Evolutionary conservation across 805 yeast species (phyloP).

Genomic region (Metschnikowia kunwiensis): DNA sequence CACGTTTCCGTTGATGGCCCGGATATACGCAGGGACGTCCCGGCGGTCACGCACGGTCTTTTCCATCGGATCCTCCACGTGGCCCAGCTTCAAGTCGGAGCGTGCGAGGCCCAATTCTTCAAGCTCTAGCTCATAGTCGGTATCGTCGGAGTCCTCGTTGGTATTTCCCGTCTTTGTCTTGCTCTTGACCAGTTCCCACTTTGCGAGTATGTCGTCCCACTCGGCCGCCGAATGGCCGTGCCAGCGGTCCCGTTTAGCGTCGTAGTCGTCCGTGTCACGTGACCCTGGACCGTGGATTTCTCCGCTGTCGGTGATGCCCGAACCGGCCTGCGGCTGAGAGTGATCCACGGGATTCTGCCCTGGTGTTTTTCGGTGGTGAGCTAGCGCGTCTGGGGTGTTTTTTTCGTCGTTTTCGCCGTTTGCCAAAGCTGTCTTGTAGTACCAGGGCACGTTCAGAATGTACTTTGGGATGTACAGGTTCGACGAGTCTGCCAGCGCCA

Average conservation of each 20-base stretch:
- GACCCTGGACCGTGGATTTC: slow-evolving; percentile 16
- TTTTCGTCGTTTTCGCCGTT: neutral
- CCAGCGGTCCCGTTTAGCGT: slow-evolving; percentile 77
- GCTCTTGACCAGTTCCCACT: slow-evolving; percentile 39
- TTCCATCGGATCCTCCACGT: slow-evolving; percentile 35
- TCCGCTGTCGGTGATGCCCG: slow-evolving; percentile 49
- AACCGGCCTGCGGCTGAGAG: slow-evolving; percentile 52
- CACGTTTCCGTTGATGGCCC: slow-evolving; percentile 35
- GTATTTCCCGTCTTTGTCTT: slow-evolving; percentile 5
- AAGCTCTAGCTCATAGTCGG: slow-evolving; percentile 41
- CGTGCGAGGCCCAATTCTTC: slow-evolving; percentile 32
- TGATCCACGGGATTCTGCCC: slow-evolving; percentile 38
- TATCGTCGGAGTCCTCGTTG: slow-evolving; percentile 30
- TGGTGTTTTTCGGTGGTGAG: slow-evolving; percentile 54
- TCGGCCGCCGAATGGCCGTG: slow-evolving; percentile 69
- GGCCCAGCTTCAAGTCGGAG: slow-evolving; percentile 23
- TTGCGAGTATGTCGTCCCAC: slow-evolving; percentile 49
- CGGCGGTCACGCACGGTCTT: slow-evolving; percentile 60
- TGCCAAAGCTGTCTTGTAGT: slow-evolving; percentile 18
- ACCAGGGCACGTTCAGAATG: slow-evolving; percentile 41
- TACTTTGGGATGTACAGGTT: slow-evolving; percentile 39
- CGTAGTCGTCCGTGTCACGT: slow-evolving; percentile 47
- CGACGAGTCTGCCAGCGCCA: neutral
- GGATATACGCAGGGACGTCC: slow-evolving; percentile 69
- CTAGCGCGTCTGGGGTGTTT: slow-evolving; percentile 40